A percentile compares a stretch with the other conserved stretches of the same genome.
These are phyloP conservation scores for Botrytis aclada DNA, from an alignment of 2,329 filamentous ascomycete species.

Conservation along the genomic window DNA sequence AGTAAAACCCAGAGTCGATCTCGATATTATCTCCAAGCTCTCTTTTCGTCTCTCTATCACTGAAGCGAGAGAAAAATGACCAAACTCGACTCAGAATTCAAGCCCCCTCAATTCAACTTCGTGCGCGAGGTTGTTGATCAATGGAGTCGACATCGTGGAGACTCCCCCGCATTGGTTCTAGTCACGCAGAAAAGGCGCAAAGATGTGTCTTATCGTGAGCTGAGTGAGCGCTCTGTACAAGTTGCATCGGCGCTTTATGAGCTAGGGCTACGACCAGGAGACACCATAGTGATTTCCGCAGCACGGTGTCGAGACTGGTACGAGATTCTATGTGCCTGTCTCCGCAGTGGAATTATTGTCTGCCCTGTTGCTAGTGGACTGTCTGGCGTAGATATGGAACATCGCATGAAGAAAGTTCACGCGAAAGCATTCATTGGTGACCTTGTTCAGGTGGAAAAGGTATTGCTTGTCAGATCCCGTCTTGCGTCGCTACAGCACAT, in stretches of 20 bases:
- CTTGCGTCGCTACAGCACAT: background rate
- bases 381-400: background rate
- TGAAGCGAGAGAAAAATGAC: background rate
- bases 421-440: background rate
- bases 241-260: background rate
- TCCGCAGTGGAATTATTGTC: background rate
- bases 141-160: background rate
- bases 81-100: background rate
- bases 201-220: background rate
- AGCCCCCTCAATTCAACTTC: background rate
- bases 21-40: background rate
- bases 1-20: background rate
- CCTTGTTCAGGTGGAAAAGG: background rate
- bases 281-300: background rate
- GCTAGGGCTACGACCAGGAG: background rate
- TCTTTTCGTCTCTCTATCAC: background rate
- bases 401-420: background rate
- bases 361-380: background rate
- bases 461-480: background rate
- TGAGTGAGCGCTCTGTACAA: background rate
- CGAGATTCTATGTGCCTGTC: background rate
- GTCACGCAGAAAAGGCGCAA: background rate
- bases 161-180: background rate
- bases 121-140: background rate
- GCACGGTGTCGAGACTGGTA: background rate